Evolutionary conservation across 2,329 filamentous ascomycete species (phyloP).

Genomic region (Stenocarpella maydis): DNA sequence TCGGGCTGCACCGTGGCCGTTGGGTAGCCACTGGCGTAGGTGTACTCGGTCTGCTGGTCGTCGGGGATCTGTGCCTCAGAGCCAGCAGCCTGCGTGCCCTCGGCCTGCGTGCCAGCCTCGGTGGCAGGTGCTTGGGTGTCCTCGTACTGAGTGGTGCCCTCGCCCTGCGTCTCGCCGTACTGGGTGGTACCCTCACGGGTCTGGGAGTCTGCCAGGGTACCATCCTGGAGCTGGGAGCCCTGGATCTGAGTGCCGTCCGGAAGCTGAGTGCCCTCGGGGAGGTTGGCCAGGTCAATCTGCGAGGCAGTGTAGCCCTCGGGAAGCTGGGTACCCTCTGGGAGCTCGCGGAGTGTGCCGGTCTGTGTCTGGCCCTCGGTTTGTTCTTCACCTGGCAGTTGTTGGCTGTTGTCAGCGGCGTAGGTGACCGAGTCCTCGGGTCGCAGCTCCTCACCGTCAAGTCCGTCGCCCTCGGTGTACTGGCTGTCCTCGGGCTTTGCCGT

Average conservation of each 20-base stretch:
- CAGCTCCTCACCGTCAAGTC: constrained; percentile 26
- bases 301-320: constrained; percentile 7
- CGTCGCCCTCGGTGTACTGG: constrained; percentile 7
- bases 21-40: constrained; percentile 31
- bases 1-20: constrained; percentile 43
- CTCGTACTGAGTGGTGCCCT: constrained; percentile 21
- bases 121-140: constrained; percentile 26
- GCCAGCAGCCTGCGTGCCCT: constrained; percentile 25
- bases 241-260: constrained; percentile 9
- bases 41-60: constrained; percentile 28
- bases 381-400: constrained; percentile 9
- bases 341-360: not conserved
- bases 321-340: constrained; percentile 2
- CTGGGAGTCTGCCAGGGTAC: not conserved
- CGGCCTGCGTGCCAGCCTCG: constrained; percentile 24
- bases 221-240: constrained; percentile 19
- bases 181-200: constrained; percentile 1
- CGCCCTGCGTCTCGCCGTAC: not conserved
- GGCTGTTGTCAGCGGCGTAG: constrained; percentile 35
- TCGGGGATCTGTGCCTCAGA: constrained; percentile 39
- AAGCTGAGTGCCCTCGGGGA: constrained; percentile 14
- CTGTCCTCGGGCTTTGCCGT: constrained; percentile 27
- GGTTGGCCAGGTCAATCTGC: not conserved
- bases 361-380: constrained; percentile 7
- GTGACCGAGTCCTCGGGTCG: constrained; percentile 35